Evolutionary conservation across 768 basidiomycete genomes (phyloP).

Genomic region (Royoungia palumana): DNA sequence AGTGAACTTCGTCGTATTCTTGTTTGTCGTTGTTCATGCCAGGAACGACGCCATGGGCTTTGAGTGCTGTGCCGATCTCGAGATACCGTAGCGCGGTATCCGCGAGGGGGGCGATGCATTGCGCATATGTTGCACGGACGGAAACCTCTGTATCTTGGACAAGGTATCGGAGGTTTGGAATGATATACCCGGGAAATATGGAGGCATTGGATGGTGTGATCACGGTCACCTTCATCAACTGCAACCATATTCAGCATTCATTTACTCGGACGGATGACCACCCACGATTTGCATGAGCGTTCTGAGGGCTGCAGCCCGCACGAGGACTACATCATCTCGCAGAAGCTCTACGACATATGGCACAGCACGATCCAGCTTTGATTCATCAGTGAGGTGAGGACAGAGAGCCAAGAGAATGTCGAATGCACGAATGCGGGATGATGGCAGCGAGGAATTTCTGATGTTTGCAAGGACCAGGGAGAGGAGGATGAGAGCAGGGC

Average conservation of each 20-base stretch:
- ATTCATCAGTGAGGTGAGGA: conserved; percentile 86
- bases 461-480: conserved; percentile 86
- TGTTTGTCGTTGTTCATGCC: conserved; percentile 45
- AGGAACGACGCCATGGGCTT: conserved; percentile 68
- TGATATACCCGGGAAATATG: conserved; percentile 93
- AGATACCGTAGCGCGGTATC: conserved; percentile 84
- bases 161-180: conserved; percentile 84
- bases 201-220: conserved; percentile 62
- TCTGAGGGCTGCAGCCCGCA: conserved; percentile 75
- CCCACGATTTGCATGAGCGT: conserved; percentile 82
- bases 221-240: conserved; percentile 63
- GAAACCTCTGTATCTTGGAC: conserved; percentile 81
- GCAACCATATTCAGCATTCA: conserved; percentile 28
- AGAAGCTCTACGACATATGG: conserved; percentile 89
- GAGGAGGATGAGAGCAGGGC: conserved; percentile 84
- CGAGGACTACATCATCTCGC: conserved; percentile 79
- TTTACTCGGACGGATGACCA: conserved; percentile 7
- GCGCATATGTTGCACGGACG: conserved; percentile 79
- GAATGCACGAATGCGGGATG: conserved; percentile 80
- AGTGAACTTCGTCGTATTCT: conserved; percentile 74
- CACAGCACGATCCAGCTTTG: conserved; percentile 88
- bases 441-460: conserved; percentile 80
- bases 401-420: conserved; percentile 84
- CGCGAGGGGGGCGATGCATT: conserved; percentile 80
- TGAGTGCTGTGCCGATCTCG: conserved; percentile 90